phyloP scores from a whole-genome alignment of 2,329 filamentous ascomycete genomes.

The Diaporthe helianthi region DNA sequence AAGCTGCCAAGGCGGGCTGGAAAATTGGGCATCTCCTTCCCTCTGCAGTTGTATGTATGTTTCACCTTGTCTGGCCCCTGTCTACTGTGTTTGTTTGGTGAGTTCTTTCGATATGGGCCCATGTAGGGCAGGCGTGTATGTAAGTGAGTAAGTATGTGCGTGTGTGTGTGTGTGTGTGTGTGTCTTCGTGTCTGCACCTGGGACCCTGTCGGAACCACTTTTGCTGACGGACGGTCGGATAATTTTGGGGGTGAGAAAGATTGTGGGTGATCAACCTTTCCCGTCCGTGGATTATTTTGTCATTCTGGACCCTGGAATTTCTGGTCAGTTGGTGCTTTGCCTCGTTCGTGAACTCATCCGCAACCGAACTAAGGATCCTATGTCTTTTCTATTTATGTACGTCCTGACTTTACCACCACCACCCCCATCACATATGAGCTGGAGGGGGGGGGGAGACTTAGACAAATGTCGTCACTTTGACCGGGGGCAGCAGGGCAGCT shows the following conservation, averaged over 20 bases:
- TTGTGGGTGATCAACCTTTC: neutral
- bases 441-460: neutral
- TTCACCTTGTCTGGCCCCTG: conserved; percentile 6
- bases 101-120: neutral
- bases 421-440: conserved; percentile 9
- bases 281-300: no score
- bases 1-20: neutral
- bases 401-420: neutral
- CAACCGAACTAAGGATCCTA: neutral
- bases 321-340: no score
- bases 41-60: conserved; percentile 1
- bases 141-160: neutral
- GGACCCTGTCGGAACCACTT: neutral
- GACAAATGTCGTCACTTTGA: conserved; percentile 21
- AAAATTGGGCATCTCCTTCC: neutral
- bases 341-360: neutral
- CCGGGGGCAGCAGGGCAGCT: neutral
- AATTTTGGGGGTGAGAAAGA: neutral
- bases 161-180: neutral
- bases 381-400: neutral
- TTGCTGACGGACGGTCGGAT: neutral
- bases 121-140: neutral
- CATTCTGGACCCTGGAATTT: no score
- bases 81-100: neutral
- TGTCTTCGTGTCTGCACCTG: conserved; percentile 12